Base-by-base conservation (phyloP, 306 rosid genomes). In the Ormosia semicastrata region DNA sequence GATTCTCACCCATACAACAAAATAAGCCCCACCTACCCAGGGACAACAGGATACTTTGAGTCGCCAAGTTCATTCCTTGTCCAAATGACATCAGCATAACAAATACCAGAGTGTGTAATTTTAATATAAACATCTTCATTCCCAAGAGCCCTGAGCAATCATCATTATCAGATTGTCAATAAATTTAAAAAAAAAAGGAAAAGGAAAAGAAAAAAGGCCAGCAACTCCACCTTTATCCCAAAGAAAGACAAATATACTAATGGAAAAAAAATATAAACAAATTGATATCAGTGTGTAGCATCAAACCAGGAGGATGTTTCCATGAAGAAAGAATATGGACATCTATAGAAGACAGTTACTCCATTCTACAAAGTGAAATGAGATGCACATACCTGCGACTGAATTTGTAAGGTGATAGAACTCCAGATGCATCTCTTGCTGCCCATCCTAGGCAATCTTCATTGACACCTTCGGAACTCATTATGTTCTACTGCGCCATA, bases 361-460 rank as follows among this genome's bases (percentile, higher is more conserved):
- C 12, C 15, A 41, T 7, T 44, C 3, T 66, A 66, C 52, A 43
- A 75, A 50, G 79, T 46, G 49, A 81, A 75, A 66, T 56, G 29
- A 49, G 40, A 47, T 15, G 30, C 37, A 46, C 66, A 46, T 32
- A 86, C 98, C 93, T 90, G 85, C 98, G 98, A 85, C 69, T 86
- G 84, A 93, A 91, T 82, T 85, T 84, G 84, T 90, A 93, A 29
- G 94, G 92, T 12, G 93, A 89, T 2, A 93, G 50, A 83, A 89
- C 80, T 7, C 97, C 98, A 66, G 97, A 89, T 3, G 87, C 78
- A 83, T 91, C 98, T 79, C 87, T 89, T 72, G 96, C 97, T 29
- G 96, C 97, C 92, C 92, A 93, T 76, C 88, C 96, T n/a, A 90
- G 79, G 83, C 97, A 93, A 32, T 88, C 87, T 68, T 79, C 91